Conservation (phyloP, 441 rosid species). For the Populus tomentosa region DNA sequence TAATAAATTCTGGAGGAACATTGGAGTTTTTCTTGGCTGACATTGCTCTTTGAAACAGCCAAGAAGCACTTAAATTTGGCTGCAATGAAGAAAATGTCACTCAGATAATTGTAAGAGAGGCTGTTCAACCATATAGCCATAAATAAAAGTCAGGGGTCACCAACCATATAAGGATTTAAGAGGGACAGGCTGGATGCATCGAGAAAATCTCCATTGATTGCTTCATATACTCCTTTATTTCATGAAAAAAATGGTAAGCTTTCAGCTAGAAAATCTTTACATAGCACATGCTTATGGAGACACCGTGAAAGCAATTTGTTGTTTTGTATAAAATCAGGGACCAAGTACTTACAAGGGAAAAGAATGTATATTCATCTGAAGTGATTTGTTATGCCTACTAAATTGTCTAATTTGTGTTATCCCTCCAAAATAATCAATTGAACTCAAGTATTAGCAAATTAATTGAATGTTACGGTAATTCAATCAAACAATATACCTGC, state of each 20-base stretch:
- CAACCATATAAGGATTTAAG: constrained; percentile 92
- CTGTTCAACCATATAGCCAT: constrained; percentile 4
- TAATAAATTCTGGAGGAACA: constrained; percentile 68
- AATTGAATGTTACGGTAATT: background rate
- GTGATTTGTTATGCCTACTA: background rate
- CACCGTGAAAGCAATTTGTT: background rate
- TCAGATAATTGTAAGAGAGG: constrained; percentile 12
- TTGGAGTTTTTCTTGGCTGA: constrained; percentile 66
- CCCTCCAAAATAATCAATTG: background rate
- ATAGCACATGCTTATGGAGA: background rate
- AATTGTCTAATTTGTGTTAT: background rate
- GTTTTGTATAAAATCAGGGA: background rate
- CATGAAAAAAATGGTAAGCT: background rate
- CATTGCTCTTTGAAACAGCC: constrained; percentile 97
- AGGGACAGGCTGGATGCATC: constrained; percentile 74
- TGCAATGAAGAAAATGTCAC: constrained; percentile 27
- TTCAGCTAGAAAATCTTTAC: background rate
- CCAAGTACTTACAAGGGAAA: background rate
- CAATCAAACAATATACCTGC: constrained; percentile 42
- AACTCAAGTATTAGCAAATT: background rate
- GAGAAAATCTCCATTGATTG: constrained; percentile 64
- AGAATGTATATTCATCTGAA: background rate
- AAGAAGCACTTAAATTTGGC: constrained; percentile 92
- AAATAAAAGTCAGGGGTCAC: constrained; percentile 20
- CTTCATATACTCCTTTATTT: constrained; percentile 71